These are phyloP conservation scores for Durio zibethinus DNA, from an alignment of 345 rosid genomes.

Conservation along the genomic window DNA sequence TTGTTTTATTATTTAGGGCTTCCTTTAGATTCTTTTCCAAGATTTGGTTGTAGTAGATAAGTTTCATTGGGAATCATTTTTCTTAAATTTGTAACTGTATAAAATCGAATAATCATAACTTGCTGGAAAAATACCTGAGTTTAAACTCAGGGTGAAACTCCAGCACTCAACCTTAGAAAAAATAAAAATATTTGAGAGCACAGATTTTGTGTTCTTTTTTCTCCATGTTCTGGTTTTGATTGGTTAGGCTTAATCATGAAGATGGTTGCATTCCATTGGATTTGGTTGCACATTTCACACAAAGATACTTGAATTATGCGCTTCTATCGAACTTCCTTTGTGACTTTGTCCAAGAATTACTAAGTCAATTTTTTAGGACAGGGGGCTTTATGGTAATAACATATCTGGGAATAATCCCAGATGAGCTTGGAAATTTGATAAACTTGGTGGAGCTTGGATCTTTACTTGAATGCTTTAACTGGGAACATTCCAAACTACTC, in stretches of 20 bases:
- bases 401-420: constrained; percentile 63
- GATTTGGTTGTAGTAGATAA: background rate
- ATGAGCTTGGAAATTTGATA: constrained; percentile 76
- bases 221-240: background rate
- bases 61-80: background rate
- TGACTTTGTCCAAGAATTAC: background rate
- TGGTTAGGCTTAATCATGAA: background rate
- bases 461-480: constrained; percentile 63
- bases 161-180: background rate
- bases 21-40: background rate
- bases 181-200: background rate
- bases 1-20: background rate
- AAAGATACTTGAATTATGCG: background rate
- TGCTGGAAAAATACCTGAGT: background rate
- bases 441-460: constrained; percentile 92
- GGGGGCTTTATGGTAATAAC: constrained; percentile 84
- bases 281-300: background rate
- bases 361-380: constrained; percentile 32
- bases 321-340: background rate
- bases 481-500: constrained; percentile 57
- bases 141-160: background rate
- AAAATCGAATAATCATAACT: background rate
- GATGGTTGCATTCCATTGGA: background rate
- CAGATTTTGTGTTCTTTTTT: background rate
- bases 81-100: background rate